These are phyloP conservation scores for Umbilicus rupestris DNA, from an alignment of 164 flowering plant species.

Conservation along the genomic window DNA sequence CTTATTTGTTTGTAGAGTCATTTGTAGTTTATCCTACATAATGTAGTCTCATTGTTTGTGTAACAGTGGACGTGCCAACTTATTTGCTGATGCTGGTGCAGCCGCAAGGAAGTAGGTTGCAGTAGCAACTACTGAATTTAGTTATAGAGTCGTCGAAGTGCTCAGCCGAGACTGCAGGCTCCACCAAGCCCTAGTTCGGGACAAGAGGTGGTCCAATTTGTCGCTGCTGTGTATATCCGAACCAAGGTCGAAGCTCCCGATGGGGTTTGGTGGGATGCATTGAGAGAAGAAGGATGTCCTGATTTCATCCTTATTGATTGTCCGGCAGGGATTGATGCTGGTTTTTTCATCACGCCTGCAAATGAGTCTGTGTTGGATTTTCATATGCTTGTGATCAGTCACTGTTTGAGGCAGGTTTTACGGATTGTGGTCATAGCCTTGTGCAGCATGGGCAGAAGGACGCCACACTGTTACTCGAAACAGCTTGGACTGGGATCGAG, in stretches of 20 bases:
- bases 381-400: conserved; percentile 92
- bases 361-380: conserved; percentile 93
- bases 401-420: too few species aligned
- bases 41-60: too few species aligned
- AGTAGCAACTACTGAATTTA: conserved; percentile 10
- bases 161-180: conserved; percentile 88
- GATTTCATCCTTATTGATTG: conserved; percentile 77
- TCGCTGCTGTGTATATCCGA: conserved; percentile 83
- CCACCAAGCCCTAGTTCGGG: conserved; percentile 84
- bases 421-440: too few species aligned
- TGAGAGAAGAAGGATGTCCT: conserved; percentile 56
- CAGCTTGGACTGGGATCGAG: too few species aligned
- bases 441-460: too few species aligned
- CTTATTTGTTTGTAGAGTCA: too few species aligned
- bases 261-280: conserved; percentile 91
- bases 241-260: conserved; percentile 77
- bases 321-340: conserved; percentile 97
- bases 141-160: conserved; percentile 87
- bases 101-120: conserved; percentile 71
- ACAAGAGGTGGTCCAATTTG: conserved; percentile 91
- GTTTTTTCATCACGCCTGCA: conserved; percentile 93
- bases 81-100: conserved; percentile 11
- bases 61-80: too few species aligned
- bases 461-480: too few species aligned
- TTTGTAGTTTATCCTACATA: too few species aligned